Evolutionary conservation across 768 basidiomycete genomes (phyloP), one percentile per base, ranked within the genome.

Genomic region (Lentinula edodes): DNA sequence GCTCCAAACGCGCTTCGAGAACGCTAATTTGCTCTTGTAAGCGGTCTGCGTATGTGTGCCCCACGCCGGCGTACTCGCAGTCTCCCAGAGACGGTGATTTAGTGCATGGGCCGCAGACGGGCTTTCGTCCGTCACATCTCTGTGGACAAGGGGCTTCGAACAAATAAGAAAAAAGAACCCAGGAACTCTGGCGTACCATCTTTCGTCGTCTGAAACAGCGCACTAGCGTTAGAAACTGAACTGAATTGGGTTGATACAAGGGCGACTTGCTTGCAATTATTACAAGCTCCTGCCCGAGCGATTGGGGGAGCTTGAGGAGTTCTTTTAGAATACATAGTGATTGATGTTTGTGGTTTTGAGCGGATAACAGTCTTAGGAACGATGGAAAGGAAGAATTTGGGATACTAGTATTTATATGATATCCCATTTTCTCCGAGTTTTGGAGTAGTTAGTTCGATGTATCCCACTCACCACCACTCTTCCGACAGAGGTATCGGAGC

Each of bases 61-160:
- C 74, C 5, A 70, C 73, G 42, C 78, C 79, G 0, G 74, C 73
- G 58, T 80, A 80, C 66, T 80, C 78, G 60, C 79, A 80, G 51
- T 80, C 79, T 7, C 73, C 75, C 6, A 58, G 61, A 15, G 76
- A 67, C 45, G 74, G 69, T 0, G 72, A 15, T 5, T 74, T 67
- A n/a, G 68, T 64, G 63, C 79, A 80, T 48, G 74, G 79, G 6
- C 71, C 70, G 53, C 79, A 80, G 4, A 72, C 66, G 0, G 79
- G 79, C 42, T 71, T 71, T 5, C 54, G 54, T 6, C 78, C 76
- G 62, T 80, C 79, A 48, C 79, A 80, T 61, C 72, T 71, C 79
- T 80, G 51, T n/a, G 2, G 28, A 28, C 28, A 28, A 28, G 28
- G 3, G 28, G 3, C 28, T 3, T 28, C 3, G 28, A 28, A 28